phyloP scores from a whole-genome alignment of 768 basidiomycete genomes.

The Suillus spraguei region DNA sequence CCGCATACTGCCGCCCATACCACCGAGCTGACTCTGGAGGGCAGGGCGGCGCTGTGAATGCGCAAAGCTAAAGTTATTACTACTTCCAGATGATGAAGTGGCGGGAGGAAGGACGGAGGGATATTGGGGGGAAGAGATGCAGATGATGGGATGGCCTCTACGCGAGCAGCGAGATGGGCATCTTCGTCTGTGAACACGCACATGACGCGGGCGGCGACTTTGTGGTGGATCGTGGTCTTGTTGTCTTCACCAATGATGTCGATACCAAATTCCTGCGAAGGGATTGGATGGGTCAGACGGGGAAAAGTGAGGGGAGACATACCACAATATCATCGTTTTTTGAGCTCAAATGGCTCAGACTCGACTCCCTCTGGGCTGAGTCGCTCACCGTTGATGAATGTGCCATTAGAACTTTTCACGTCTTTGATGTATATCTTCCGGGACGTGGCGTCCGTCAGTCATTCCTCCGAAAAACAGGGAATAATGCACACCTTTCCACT shows the following conservation, averaged over 20 bases:
- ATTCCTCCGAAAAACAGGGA: slow-evolving; percentile 10
- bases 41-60: slow-evolving; percentile 55
- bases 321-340: slow-evolving; percentile 96
- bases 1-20: slow-evolving; percentile 72
- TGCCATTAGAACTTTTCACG: slow-evolving; percentile 97
- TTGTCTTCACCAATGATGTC: slow-evolving; percentile 99
- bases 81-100: slow-evolving; percentile 29
- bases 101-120: slow-evolving; percentile 33
- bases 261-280: slow-evolving; percentile 91
- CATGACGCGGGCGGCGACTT: slow-evolving; percentile 93
- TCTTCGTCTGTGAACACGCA: slow-evolving; percentile 90
- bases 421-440: slow-evolving; percentile 95
- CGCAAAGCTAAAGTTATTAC: slow-evolving; percentile 45
- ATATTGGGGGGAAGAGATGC: slow-evolving; percentile 22
- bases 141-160: slow-evolving; percentile 63
- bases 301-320: slow-evolving; percentile 36
- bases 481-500: slow-evolving; percentile 65
- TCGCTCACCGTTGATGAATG: slow-evolving; percentile 96
- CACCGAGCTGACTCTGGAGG: slow-evolving; percentile 70
- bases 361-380: slow-evolving; percentile 88
- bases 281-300: slow-evolving; percentile 13
- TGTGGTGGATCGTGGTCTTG: slow-evolving; percentile 97
- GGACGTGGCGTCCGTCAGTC: slow-evolving; percentile 11
- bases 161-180: slow-evolving; percentile 69
- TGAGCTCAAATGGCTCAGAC: slow-evolving; percentile 91